Conservation (phyloP, 2,329 filamentous ascomycete genomes). For the Davidsoniella virescens region DNA sequence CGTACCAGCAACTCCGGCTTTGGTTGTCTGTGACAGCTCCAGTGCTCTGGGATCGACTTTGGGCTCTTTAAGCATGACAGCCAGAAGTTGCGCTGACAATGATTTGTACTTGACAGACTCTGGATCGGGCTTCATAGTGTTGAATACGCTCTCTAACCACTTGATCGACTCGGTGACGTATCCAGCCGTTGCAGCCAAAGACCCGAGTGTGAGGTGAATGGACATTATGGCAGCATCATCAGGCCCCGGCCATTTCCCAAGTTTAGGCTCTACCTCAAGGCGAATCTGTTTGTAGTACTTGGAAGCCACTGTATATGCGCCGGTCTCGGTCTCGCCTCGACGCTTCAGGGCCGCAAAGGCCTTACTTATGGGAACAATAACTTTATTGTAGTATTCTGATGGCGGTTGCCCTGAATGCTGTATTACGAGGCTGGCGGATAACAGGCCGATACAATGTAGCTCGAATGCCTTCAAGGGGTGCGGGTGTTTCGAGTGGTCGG, state of each 20-base stretch:
- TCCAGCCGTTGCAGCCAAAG: constrained; percentile 30
- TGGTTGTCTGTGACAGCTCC: constrained; percentile 29
- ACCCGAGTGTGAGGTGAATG: constrained; percentile 37
- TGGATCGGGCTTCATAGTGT: constrained; percentile 21
- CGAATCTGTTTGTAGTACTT: constrained; percentile 11
- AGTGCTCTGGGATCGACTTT: constrained; percentile 23
- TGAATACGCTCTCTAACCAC: constrained; percentile 36
- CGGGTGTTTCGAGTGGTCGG: constrained; percentile 37
- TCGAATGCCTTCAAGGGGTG: constrained; percentile 41
- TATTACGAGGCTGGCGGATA: constrained; percentile 10
- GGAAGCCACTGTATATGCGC: constrained; percentile 5
- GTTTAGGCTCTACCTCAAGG: constrained; percentile 10
- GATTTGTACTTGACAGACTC: constrained; percentile 35
- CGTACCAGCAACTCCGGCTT: constrained; percentile 39
- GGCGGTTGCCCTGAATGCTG: constrained; percentile 6
- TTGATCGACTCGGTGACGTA: constrained; percentile 32
- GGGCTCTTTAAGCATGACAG: constrained; percentile 34
- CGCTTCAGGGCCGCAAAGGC: constrained; percentile 11
- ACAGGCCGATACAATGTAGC: constrained; percentile 46
- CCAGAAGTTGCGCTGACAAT: constrained; percentile 36
- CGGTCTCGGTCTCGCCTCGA: constrained; percentile 8
- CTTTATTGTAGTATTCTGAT: constrained; percentile 9
- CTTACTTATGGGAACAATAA: constrained; percentile 11
- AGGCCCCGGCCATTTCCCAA: constrained; percentile 11
- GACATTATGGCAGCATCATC: constrained; percentile 20